A percentile compares a stretch with the other conserved stretches of the same genome.
Conservation (phyloP, 2,329 filamentous ascomycete genomes). For the Conoideocrella luteorostrata region DNA sequence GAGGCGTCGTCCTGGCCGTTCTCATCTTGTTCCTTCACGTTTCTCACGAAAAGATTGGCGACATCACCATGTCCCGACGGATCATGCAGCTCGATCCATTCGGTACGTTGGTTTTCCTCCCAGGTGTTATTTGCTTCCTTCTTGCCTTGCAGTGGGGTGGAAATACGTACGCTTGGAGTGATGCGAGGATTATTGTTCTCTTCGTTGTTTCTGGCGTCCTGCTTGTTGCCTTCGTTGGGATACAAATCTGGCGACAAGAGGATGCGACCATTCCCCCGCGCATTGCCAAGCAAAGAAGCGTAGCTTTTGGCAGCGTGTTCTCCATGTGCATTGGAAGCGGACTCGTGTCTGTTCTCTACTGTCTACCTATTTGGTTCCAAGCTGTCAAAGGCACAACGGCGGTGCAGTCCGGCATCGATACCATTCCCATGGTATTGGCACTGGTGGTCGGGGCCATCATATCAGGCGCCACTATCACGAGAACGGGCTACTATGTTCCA, state of each 20-base stretch:
- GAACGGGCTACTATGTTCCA: constrained; percentile 36
- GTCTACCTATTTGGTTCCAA: constrained; percentile 36
- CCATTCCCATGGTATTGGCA: constrained; percentile 21
- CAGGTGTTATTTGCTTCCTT: constrained; percentile 30
- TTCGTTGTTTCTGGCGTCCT: constrained; percentile 14
- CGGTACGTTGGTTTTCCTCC: constrained; percentile 16
- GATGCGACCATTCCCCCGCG: neutral
- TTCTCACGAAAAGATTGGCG: neutral
- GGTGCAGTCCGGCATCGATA: constrained; percentile 19
- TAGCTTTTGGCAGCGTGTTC: neutral
- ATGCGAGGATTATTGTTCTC: constrained; percentile 25
- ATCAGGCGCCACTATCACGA: constrained; percentile 19
- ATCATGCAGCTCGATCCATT: constrained; percentile 14
- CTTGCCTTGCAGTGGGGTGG: constrained; percentile 40
- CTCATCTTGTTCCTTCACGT: constrained; percentile 8
- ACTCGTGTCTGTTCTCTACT: neutral
- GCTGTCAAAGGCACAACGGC: constrained; percentile 30
- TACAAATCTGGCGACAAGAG: neutral
- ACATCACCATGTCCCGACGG: neutral
- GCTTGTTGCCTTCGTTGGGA: neutral
- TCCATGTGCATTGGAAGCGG: neutral
- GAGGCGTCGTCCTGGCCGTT: constrained; percentile 21
- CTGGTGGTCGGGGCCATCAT: constrained; percentile 19
- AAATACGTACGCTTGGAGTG: constrained; percentile 24
- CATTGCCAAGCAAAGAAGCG: neutral